Percentiles rank a stretch among this genome's conserved stretches.
phyloP scores from a whole-genome alignment of 2,329 filamentous ascomycete species.

The Aspergillus persii region DNA sequence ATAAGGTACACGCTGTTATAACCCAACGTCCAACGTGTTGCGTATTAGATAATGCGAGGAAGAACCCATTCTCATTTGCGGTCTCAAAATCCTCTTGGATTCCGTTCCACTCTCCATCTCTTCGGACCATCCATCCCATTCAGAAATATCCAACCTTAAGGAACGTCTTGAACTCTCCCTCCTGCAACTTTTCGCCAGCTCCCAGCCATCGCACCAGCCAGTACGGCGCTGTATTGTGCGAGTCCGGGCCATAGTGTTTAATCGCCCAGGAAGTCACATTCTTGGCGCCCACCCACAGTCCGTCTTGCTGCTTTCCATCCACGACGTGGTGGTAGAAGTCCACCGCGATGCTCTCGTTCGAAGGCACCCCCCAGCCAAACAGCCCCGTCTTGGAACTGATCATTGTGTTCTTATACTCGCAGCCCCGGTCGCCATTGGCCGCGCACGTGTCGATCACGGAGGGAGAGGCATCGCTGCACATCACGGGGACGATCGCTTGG shows the following conservation, averaged over 20 bases:
- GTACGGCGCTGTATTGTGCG: not conserved
- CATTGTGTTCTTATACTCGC: not conserved
- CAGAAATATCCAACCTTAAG: not conserved
- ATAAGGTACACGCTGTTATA: too few relatives aligned
- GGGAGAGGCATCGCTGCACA: not conserved
- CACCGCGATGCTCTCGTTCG: not conserved
- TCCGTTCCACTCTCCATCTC: too few relatives aligned
- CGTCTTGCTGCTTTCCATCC: constrained; percentile 1
- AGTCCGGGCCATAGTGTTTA: not conserved
- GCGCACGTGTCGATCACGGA: not conserved
- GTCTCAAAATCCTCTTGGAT: too few relatives aligned
- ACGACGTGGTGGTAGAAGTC: constrained; percentile 4
- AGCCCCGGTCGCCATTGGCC: not conserved
- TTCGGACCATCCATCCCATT: not conserved
- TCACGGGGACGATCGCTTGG: not conserved
- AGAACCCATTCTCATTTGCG: too few relatives aligned
- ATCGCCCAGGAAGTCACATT: constrained; percentile 5
- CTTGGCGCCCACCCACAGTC: not conserved
- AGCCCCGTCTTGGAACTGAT: not conserved
- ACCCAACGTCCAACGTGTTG: too few relatives aligned
- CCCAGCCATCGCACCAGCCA: not conserved
- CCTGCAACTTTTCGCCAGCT: not conserved
- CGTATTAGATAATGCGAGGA: too few relatives aligned
- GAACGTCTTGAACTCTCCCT: not conserved
- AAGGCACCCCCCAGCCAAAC: not conserved